Evolutionary conservation across 495 filamentous ascomycete genomes (phyloP), one percentile per base, ranked within the genome.

Genomic region (Aspergillus cavernicola): DNA sequence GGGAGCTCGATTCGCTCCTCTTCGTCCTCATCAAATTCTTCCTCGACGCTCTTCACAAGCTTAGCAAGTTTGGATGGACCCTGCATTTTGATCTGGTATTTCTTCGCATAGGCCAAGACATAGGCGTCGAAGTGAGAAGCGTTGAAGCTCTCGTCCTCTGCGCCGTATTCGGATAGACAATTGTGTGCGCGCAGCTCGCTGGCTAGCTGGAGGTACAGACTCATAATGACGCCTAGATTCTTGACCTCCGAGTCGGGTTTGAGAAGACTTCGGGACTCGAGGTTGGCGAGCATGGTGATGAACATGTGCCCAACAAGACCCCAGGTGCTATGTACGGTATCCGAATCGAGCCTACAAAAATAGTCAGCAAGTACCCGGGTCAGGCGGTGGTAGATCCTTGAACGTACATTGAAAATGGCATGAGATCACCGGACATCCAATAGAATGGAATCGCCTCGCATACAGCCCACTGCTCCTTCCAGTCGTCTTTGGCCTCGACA

Each of bases 221-320:
- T 53, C 59, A 72, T 64, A 8, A 72, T 48, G 11, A 66, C 28
- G n/a, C 56, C 61, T 7, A 74, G 29, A 32, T 69, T 68, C 26
- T 66, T 63, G 20, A 77, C 55, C 18, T 69, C 62, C 6, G 65
- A 64, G 18, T 65, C 55, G 3, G 64, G 40, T 3, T 57, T 60
- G 16, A 75, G 56, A 6, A 71, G 54, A 2, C 36, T 40, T 6
- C 57, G 37, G 8, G 57, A 40, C n/a, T 65, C 56, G 18, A 76
- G 59, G 3, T 41, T 60, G 15, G 61, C 56, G 19, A 72, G 57
- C 45, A 66, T 61, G 18, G 50, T 47, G 1, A 72, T 57, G 45
- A 74, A 60, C 61, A 70, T 69, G 29, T 50, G 50, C n/a, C 37
- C 58, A 23, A 72, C 26, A 10, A 66, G 37, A 9, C 40, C 33